A percentile compares a stretch with the other conserved stretches of the same genome.
These are phyloP conservation scores for Hypomontagnella monticulosa DNA, from an alignment of 495 filamentous ascomycete species.

Conservation along the genomic window DNA sequence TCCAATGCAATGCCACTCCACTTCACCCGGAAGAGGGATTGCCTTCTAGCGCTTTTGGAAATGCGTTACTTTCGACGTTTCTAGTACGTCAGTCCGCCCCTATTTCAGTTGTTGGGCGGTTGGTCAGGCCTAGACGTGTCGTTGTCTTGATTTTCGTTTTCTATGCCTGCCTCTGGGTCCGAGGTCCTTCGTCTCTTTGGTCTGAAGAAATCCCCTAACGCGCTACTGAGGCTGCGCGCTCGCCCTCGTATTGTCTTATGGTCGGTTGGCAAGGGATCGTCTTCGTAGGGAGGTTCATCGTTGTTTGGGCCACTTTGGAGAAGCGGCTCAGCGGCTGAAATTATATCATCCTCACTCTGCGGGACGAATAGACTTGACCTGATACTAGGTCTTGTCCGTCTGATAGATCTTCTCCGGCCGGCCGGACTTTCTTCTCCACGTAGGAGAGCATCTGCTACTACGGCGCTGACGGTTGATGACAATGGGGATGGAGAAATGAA, in stretches of 20 bases:
- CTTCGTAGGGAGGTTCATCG: conserved; percentile 27
- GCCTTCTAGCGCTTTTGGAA: conserved; percentile 6
- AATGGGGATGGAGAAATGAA: conserved; percentile 60
- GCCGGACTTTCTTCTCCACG: conserved; percentile 48
- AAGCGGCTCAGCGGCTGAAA: conserved; percentile 26
- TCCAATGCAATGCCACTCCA: conserved; percentile 35
- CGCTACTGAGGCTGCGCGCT: conserved; percentile 62
- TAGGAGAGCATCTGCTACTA: conserved; percentile 56
- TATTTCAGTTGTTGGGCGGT: conserved; percentile 6
- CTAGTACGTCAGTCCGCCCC: not conserved
- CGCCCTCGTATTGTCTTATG: conserved; percentile 44
- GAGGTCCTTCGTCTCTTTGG: conserved; percentile 38
- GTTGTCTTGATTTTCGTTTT: conserved; percentile 15
- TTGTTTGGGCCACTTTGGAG: conserved; percentile 23
- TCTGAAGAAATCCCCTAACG: conserved; percentile 57
- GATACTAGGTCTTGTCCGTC: conserved; percentile 48
- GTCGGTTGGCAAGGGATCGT: conserved; percentile 25
- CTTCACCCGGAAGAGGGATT: conserved; percentile 13
- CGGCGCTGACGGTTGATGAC: conserved; percentile 57
- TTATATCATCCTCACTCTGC: conserved; percentile 43
- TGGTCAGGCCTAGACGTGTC: conserved; percentile 11
- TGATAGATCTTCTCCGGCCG: conserved; percentile 40
- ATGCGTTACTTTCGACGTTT: not conserved
- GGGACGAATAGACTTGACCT: conserved; percentile 56
- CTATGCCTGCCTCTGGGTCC: conserved; percentile 35